phyloP scores from a whole-genome alignment of 306 rosid genomes.

The Casuarina equisetifolia region DNA sequence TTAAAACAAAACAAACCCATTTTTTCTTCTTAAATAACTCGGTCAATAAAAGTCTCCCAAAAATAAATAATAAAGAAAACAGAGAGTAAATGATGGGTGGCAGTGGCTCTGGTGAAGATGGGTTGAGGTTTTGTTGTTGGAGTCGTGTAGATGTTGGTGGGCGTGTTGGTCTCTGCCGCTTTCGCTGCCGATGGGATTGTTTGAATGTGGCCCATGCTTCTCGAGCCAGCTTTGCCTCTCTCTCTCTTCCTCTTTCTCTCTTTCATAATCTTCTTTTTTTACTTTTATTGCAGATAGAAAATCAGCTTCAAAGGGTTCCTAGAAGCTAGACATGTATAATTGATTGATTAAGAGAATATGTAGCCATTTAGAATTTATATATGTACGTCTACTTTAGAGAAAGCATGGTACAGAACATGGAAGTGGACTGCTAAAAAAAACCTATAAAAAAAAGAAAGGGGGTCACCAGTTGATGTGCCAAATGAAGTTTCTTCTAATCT shows the following conservation, averaged over 20 bases:
- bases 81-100: slow-evolving; percentile 1
- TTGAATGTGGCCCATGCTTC: slow-evolving; percentile 50
- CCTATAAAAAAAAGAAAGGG: neutral
- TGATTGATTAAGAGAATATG: no score
- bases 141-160: slow-evolving; percentile 34
- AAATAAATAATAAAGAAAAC: neutral
- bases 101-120: slow-evolving; percentile 23
- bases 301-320: neutral
- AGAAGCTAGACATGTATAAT: neutral
- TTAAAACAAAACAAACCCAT: neutral
- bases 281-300: neutral
- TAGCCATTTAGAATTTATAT: no score
- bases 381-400: no score
- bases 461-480: neutral
- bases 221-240: slow-evolving; percentile 39
- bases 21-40: neutral
- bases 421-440: neutral
- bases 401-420: no score
- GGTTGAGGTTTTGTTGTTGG: slow-evolving; percentile 16
- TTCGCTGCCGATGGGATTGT: slow-evolving; percentile 42
- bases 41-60: neutral
- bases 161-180: slow-evolving; percentile 47
- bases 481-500: neutral
- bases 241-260: slow-evolving; percentile 10
- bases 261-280: neutral